These are phyloP conservation scores for Candida pini DNA, from an alignment of 805 yeast species.

Conservation along the genomic window DNA sequence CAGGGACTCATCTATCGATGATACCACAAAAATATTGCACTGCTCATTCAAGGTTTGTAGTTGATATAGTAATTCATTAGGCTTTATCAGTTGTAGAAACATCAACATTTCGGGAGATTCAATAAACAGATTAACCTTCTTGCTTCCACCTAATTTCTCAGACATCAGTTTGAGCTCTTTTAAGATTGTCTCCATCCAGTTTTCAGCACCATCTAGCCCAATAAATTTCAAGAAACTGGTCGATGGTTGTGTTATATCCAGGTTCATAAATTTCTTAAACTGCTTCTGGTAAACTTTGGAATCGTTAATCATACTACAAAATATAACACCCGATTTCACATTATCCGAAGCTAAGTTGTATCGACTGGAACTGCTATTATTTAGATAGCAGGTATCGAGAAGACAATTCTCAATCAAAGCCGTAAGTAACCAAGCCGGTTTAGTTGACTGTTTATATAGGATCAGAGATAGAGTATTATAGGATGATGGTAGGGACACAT, in stretches of 20 bases:
- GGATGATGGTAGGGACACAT: constrained; percentile 14
- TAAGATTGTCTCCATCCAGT: constrained; percentile 20
- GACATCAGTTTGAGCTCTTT: constrained; percentile 16
- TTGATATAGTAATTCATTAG: constrained; percentile 12
- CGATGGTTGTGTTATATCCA: constrained; percentile 29
- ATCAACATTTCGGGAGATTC: constrained; percentile 27
- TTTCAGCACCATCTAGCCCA: constrained; percentile 22
- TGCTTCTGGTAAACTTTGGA: constrained; percentile 25
- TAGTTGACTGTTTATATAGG: constrained; percentile 45
- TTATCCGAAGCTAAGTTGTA: not conserved
- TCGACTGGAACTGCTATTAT: constrained; percentile 28
- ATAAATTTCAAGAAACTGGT: constrained; percentile 36
- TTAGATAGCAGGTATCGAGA: constrained; percentile 39
- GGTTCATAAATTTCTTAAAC: constrained; percentile 31
- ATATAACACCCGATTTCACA: constrained; percentile 30
- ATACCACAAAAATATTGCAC: constrained; percentile 20
- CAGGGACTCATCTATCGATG: constrained; percentile 17
- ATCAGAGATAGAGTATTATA: constrained; percentile 28
- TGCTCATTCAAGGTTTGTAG: constrained; percentile 13
- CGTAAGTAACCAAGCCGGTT: constrained; percentile 58
- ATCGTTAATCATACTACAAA: constrained; percentile 28
- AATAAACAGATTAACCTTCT: constrained; percentile 16
- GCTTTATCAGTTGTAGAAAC: constrained; percentile 9
- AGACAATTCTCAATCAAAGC: constrained; percentile 49
- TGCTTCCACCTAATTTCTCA: constrained; percentile 7